Base-by-base conservation (phyloP, 352 stramenopile species). In the Globisporangium yorkense region DNA sequence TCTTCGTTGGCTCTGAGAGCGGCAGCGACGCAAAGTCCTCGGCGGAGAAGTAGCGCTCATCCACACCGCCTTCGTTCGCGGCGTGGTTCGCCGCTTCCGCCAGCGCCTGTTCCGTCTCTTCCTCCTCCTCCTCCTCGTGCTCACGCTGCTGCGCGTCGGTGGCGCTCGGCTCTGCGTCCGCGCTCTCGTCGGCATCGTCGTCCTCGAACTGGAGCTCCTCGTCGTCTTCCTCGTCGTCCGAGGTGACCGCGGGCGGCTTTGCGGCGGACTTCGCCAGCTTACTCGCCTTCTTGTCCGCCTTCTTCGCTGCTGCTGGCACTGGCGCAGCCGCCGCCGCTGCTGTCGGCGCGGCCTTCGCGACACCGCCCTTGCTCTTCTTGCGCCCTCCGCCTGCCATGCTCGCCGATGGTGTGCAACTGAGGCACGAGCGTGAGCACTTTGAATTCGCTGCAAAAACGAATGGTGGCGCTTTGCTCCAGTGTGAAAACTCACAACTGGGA, bases 1-100 rank as follows among this genome's bases (percentile, higher is more conserved):
- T 79, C 65, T 92, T 79, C 12, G 94, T 98, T 24, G 78, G 83
- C 31, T 97, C 89, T 3, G 90, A 98, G 41, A 98, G 81, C 24
- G 94, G 92, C 54, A 98, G 67, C 18, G 89, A 94, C 21, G 76
- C 68, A 67, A 99, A 99, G 5, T 81, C 78, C 52, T 94, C 81
- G 37, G 66, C 76, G 33, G 86, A 94, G 63, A 96, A 97, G 75
- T 97, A 98, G 20, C 75, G 70, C 65, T 89, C 68, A 58, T 90
- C 81, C 48, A 87, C 68, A 18, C 33, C 66, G 21, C 68, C 67
- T n/a, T 77, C 68, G 15, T 67, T 65, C 5, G 65, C 51, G 9
- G 57, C 62, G 50, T 76, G 68, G 40, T 67, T 70, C 16, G 70
- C 62, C 3, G 71, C 77, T 2, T 85, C 72, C 1, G 69, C 72